Evolutionary conservation across 345 rosid species (phyloP).

Genomic region (Citrus australasica): DNA sequence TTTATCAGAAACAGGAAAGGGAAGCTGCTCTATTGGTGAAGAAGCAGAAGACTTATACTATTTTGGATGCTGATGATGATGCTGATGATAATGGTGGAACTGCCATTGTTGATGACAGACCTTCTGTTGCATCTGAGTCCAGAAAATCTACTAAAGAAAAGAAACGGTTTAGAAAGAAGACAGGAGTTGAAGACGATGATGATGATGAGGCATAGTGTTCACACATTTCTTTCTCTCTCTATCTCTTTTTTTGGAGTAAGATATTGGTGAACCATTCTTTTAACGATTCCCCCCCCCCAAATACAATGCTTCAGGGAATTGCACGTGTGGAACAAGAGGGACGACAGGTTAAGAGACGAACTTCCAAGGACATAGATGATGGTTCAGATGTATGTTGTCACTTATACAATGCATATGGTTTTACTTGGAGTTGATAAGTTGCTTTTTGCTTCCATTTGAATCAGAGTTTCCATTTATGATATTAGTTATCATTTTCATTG

Average conservation of each 20-base stretch:
- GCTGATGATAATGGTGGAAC: slow-evolving; percentile 48
- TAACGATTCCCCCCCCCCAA: not conserved
- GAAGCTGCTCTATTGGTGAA: slow-evolving; percentile 78
- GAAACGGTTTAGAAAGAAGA: slow-evolving; percentile 89
- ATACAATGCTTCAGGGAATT: slow-evolving; percentile 46
- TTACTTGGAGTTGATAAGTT: slow-evolving; percentile 1
- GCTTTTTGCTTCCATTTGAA: not conserved
- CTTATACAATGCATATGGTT: not conserved
- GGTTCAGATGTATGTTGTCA: slow-evolving; percentile 70
- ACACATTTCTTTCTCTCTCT: not conserved
- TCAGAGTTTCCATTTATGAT: not conserved
- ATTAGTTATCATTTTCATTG: not conserved
- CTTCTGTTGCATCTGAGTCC: slow-evolving; percentile 37
- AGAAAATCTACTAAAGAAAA: slow-evolving; percentile 38
- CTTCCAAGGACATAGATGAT: slow-evolving; percentile 52
- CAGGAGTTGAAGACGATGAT: slow-evolving; percentile 61
- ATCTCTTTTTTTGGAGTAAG: slow-evolving; percentile 6
- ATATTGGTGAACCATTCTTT: slow-evolving; percentile 17
- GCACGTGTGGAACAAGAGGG: slow-evolving; percentile 42
- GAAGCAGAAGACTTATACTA: slow-evolving; percentile 62
- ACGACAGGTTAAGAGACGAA: slow-evolving; percentile 54
- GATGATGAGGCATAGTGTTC: slow-evolving; percentile 58
- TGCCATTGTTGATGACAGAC: slow-evolving; percentile 22
- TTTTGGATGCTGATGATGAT: slow-evolving; percentile 77
- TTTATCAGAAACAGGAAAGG: slow-evolving; percentile 77